Evolutionary conservation across 352 stramenopile species (phyloP).

Genomic region (Phytophthora quininea): DNA sequence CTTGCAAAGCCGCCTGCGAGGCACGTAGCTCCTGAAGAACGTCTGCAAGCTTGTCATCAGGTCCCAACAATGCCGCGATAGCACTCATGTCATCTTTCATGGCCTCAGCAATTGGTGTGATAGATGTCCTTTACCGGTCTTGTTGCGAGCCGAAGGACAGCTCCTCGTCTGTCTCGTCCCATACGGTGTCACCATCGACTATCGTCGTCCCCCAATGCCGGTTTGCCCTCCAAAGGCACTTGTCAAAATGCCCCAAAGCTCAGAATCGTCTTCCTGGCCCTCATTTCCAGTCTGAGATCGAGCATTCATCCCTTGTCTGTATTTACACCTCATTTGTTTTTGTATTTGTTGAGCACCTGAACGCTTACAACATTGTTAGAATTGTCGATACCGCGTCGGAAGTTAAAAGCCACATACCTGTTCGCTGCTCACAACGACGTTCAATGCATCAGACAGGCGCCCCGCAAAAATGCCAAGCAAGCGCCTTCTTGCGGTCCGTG

Average conservation of each 20-base stretch:
- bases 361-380: not conserved
- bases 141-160: slow-evolving; percentile 5
- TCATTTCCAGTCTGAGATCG: slow-evolving; percentile 5
- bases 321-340: slow-evolving; percentile 22
- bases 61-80: slow-evolving; percentile 1
- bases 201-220: slow-evolving; percentile 1
- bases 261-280: slow-evolving; percentile 2
- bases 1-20: not conserved
- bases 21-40: slow-evolving; percentile 4
- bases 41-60: slow-evolving; percentile 3
- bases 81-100: slow-evolving; percentile 9
- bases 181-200: slow-evolving; percentile 6
- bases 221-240: slow-evolving; percentile 10
- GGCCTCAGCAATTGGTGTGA: slow-evolving; percentile 2
- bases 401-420: slow-evolving; percentile 13
- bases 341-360: slow-evolving; percentile 18
- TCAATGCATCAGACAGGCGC: not conserved
- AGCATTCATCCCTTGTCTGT: slow-evolving; percentile 2
- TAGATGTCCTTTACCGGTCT: not conserved
- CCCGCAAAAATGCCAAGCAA: slow-evolving; percentile 15
- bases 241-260: slow-evolving; percentile 13
- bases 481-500: slow-evolving; percentile 4
- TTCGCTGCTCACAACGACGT: not conserved
- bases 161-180: slow-evolving; percentile 1
- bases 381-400: not conserved